phyloP scores from a whole-genome alignment of 2,329 filamentous ascomycete species.

The Paecilomyces sp. region DNA sequence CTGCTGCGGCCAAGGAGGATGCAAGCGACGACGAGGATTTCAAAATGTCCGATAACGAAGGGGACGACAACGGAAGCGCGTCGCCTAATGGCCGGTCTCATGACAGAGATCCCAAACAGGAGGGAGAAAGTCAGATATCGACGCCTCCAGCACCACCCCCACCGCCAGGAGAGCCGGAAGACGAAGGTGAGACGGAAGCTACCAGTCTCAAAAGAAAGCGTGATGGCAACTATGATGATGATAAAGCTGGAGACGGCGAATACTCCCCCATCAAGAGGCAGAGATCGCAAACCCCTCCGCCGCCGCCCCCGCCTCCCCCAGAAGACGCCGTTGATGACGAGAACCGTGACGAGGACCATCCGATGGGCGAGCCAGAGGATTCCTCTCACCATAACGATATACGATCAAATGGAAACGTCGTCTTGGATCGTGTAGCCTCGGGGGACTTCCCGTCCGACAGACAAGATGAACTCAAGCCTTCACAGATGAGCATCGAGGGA shows the following conservation, averaged over 20 bases:
- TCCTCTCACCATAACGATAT: background rate
- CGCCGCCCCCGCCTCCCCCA: slow-evolving; percentile 25
- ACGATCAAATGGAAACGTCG: background rate
- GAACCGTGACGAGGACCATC: slow-evolving; percentile 6
- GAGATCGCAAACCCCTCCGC: slow-evolving; percentile 15
- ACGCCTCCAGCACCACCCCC: slow-evolving; percentile 29
- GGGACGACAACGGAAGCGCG: background rate
- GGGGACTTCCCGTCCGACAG: background rate
- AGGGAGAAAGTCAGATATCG: slow-evolving; percentile 28
- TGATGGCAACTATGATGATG: slow-evolving; percentile 12
- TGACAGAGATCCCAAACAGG: background rate
- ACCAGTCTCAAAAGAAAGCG: slow-evolving; percentile 11
- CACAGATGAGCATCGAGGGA: slow-evolving; percentile 18
- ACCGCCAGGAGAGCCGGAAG: slow-evolving; percentile 10
- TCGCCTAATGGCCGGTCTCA: background rate
- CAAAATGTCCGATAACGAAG: slow-evolving; percentile 36
- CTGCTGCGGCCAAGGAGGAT: slow-evolving; percentile 6
- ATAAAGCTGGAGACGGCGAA: slow-evolving; percentile 11
- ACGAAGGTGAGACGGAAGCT: slow-evolving; percentile 5
- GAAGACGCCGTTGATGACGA: slow-evolving; percentile 13
- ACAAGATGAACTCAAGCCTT: slow-evolving; percentile 6
- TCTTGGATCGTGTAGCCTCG: background rate
- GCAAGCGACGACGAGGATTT: slow-evolving; percentile 10
- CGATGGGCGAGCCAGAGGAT: background rate
- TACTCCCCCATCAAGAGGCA: slow-evolving; percentile 9